phyloP scores from a whole-genome alignment of 108 stramenopile species.

The Heterococcus sp. region DNA sequence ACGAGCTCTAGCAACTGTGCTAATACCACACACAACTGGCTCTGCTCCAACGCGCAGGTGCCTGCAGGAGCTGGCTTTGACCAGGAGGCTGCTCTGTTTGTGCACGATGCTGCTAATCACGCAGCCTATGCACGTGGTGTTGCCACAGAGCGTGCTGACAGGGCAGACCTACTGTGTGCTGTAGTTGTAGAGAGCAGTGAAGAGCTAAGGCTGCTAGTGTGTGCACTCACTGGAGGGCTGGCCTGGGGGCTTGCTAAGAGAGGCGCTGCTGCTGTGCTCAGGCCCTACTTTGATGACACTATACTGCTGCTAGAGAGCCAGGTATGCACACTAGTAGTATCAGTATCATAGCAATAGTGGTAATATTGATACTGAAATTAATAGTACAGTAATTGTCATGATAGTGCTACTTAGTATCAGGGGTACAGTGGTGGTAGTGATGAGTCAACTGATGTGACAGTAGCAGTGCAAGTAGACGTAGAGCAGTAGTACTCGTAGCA shows the following conservation, averaged over 20 bases:
- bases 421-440: too few species aligned
- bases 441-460: too few species aligned
- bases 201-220: conserved; percentile 27
- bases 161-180: background rate
- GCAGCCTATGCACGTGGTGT: conserved; percentile 28
- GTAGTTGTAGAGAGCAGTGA: conserved; percentile 14
- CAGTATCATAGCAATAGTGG: too few species aligned
- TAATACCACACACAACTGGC: too few species aligned
- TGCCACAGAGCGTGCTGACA: conserved; percentile 27
- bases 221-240: conserved; percentile 23
- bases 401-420: too few species aligned
- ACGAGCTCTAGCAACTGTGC: too few species aligned
- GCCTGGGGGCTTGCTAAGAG: background rate
- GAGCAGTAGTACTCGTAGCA: too few species aligned
- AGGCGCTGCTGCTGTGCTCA: conserved; percentile 22
- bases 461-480: too few species aligned
- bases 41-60: too few species aligned
- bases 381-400: too few species aligned
- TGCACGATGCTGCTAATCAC: conserved; percentile 15
- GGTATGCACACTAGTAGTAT: background rate
- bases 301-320: conserved; percentile 19
- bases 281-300: conserved; percentile 44
- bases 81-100: conserved; percentile 14
- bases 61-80: conserved; percentile 16
- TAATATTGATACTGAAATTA: too few species aligned